phyloP scores from a whole-genome alignment of 371 early-diverging fungal species.

The Rhizomucor pusillus region DNA sequence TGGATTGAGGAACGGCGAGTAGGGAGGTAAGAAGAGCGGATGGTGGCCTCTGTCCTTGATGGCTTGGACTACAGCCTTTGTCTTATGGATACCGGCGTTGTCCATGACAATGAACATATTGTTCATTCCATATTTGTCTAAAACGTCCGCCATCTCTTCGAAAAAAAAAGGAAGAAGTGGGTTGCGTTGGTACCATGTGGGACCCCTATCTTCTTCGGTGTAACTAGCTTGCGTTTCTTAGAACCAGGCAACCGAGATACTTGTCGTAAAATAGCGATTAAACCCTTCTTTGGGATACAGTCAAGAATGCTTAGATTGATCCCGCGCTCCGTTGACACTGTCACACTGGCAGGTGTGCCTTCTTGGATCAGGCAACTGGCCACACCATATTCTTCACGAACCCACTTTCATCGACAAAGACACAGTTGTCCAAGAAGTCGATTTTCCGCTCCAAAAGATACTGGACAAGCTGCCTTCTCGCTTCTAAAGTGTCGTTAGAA shows the following conservation, averaged over 20 bases:
- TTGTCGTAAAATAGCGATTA: constrained; percentile 1
- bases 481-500: constrained; percentile 15
- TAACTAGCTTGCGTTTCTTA: neutral
- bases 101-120: constrained; percentile 11
- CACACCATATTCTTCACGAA: constrained; percentile 4
- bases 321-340: neutral
- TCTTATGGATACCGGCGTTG: constrained; percentile 8
- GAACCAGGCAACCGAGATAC: no score
- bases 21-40: constrained; percentile 3
- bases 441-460: neutral
- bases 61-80: neutral
- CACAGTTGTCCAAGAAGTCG: constrained; percentile 2
- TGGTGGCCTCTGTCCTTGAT: neutral
- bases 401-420: constrained; percentile 7
- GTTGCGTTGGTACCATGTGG: neutral
- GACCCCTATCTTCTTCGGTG: neutral
- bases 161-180: constrained; percentile 5
- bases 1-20: no score
- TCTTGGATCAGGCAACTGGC: constrained; percentile 8
- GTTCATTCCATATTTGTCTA: neutral
- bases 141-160: constrained; percentile 4
- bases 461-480: constrained; percentile 17
- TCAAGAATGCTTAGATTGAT: constrained; percentile 4
- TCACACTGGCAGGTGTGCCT: constrained; percentile 2
- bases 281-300: constrained; percentile 1